Base-by-base conservation (phyloP, 2,329 filamentous ascomycete species). In the Aspergillus latus region DNA sequence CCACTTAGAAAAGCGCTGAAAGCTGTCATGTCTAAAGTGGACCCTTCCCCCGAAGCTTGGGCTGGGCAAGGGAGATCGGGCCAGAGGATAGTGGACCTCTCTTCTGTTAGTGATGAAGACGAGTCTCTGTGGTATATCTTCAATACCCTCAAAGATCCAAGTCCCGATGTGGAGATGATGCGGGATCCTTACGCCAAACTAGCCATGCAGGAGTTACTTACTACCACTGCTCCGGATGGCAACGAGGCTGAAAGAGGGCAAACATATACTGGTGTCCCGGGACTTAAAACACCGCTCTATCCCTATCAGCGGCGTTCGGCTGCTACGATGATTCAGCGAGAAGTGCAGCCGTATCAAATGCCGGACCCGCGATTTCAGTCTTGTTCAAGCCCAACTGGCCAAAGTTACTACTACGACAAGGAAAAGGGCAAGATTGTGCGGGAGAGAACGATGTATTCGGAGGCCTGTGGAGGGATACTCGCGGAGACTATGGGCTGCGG, bases 311-410 rank as follows among this genome's bases (percentile, higher is more conserved):
- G 87, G 49, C 83, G 88, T 44, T 93, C 92, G 1, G 88, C 88
- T 0, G 90, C 89, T 3, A 70, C 88, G 29, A 97, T 97, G 92
- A 75, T 96, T 15, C 88, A 94, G 68, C 86, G 88, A 52, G 93
- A 97, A 72, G 74, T 81, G 4, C 81, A 85, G 21, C 85, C 88
- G 0, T 79, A 80, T 4, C 77, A 83, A 29, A 76, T 84, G 5
- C 74, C 92, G 7, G 92, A 97, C 70, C 90, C 92, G 8, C 83
- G 92, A 4, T 76, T 96, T 2, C 81, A 86, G 49, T 63, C 74
- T 4, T 77, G 84, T 1, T 66, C 67, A 1, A 87, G 89, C 49
- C 88, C 89, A 30, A 74, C 80, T 4, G 88, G 86, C 0, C 68
- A 74, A 0, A 63, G 66, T 0, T 96, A 87, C 77, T 96, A 89